A percentile compares a stretch with the other conserved stretches of the same genome.
phyloP scores from a whole-genome alignment of 257 asterid genomes.

The Primulina huaijiensis region DNA sequence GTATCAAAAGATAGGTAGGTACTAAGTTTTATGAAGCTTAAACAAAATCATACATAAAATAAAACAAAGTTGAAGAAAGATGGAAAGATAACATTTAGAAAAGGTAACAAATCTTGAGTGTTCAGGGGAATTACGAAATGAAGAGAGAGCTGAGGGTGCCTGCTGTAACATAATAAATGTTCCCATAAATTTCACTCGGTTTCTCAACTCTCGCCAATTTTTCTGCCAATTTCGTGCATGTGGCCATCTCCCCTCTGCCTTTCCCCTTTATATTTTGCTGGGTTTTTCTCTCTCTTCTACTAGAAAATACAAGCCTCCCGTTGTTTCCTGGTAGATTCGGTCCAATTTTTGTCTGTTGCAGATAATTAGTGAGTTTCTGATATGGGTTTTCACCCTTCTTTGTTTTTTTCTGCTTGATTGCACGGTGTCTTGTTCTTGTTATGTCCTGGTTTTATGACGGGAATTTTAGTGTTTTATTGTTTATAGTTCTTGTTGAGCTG shows the following conservation, averaged over 20 bases:
- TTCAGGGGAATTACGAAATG: neutral
- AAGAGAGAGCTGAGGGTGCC: neutral
- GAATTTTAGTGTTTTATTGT: neutral
- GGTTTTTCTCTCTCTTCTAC: constrained; percentile 12
- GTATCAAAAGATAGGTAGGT: too few relatives aligned
- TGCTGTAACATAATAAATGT: neutral
- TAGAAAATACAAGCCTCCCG: neutral
- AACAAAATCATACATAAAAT: too few relatives aligned
- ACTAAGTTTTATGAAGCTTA: too few relatives aligned
- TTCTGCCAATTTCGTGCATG: constrained; percentile 22
- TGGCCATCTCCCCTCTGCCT: constrained; percentile 10
- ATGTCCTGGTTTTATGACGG: neutral
- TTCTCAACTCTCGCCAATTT: constrained; percentile 13
- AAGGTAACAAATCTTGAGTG: neutral
- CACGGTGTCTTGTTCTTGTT: constrained; percentile 2
- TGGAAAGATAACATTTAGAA: neutral
- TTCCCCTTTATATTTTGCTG: neutral
- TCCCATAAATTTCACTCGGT: constrained; percentile 31
- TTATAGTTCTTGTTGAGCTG: constrained; percentile 1
- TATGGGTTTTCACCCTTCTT: neutral
- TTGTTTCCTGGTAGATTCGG: constrained; percentile 35
- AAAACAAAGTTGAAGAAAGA: neutral
- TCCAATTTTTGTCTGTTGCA: constrained; percentile 8
- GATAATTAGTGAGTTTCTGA: constrained; percentile 27
- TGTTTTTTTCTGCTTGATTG: neutral